These are phyloP conservation scores for Combretum micranthum DNA, from an alignment of 345 rosid genomes.

Conservation along the genomic window DNA sequence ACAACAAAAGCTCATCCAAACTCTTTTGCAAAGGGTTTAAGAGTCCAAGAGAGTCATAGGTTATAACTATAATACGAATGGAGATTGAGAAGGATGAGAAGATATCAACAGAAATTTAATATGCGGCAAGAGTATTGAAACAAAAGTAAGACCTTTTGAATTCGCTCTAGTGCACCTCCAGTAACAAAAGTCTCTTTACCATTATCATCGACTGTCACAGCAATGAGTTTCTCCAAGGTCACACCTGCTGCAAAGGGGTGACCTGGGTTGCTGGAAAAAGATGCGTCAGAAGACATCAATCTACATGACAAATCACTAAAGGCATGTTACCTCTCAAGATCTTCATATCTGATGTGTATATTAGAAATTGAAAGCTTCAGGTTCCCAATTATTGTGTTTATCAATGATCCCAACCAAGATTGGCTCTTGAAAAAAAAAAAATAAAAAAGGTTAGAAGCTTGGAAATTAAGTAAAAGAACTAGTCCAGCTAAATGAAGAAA, in stretches of 20 bases:
- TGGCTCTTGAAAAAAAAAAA: slow-evolving; percentile 56
- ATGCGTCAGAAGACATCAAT: neutral
- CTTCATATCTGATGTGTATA: slow-evolving; percentile 97
- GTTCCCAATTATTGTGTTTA: slow-evolving; percentile 92
- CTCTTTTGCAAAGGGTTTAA: no score
- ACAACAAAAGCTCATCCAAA: no score
- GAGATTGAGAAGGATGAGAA: no score
- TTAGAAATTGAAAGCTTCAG: slow-evolving; percentile 93
- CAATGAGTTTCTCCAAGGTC: slow-evolving; percentile 83
- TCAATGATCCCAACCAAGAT: slow-evolving; percentile 93
- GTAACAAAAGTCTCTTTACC: slow-evolving; percentile 90
- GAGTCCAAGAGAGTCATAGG: no score
- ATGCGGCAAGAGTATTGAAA: slow-evolving; percentile 13
- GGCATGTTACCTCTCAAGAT: slow-evolving; percentile 70
- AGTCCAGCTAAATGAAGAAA: neutral
- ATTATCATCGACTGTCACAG: slow-evolving; percentile 82
- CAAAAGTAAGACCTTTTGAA: slow-evolving; percentile 51
- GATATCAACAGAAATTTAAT: no score
- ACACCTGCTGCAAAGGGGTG: slow-evolving; percentile 89
- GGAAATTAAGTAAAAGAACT: slow-evolving; percentile 13
- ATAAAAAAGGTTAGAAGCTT: slow-evolving; percentile 12
- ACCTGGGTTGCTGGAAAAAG: slow-evolving; percentile 66
- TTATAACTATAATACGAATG: no score
- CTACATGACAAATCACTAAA: neutral
- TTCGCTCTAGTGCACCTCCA: slow-evolving; percentile 63